These are phyloP conservation scores for Chimonanthus salicifolius DNA, from an alignment of 164 flowering plant genomes.

Conservation along the genomic window DNA sequence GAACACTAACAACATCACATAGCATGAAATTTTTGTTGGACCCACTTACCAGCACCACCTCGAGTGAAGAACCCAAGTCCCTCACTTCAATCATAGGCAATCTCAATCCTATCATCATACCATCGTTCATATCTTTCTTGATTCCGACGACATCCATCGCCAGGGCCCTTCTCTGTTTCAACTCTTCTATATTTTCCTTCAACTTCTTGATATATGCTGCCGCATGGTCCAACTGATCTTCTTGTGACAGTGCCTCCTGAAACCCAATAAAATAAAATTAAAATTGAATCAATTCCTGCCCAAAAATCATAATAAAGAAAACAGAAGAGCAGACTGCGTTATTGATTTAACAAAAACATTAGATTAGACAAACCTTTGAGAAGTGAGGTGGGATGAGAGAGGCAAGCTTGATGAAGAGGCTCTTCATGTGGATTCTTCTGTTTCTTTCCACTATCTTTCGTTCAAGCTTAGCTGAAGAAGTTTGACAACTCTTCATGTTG, in stretches of 20 bases:
- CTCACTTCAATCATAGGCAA: conserved; percentile 42
- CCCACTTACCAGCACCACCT: conserved; percentile 40
- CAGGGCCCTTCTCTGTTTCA: conserved; percentile 24
- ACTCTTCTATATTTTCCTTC: not conserved
- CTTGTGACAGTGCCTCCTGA: not conserved
- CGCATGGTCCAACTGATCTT: not conserved
- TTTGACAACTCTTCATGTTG: conserved; percentile 13
- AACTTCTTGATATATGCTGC: not conserved
- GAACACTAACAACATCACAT: conserved; percentile 33
- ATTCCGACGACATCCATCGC: conserved; percentile 3
- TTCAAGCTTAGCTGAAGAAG: conserved; percentile 19
- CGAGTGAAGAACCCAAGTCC: conserved; percentile 34
- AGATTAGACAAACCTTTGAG: conserved; percentile 20
- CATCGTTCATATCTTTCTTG: conserved; percentile 1
- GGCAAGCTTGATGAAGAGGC: conserved; percentile 35
- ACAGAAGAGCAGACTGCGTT: not conserved
- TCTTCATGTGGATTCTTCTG: conserved; percentile 44
- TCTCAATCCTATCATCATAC: not conserved
- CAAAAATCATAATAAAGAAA: too few relatives aligned
- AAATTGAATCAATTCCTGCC: not conserved
- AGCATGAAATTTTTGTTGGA: conserved; percentile 33
- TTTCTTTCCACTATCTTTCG: conserved; percentile 42
- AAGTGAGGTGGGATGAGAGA: conserved; percentile 33
- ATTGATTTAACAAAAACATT: too few relatives aligned
- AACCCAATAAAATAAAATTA: not conserved